phyloP scores from a whole-genome alignment of 495 filamentous ascomycete species.

The Pseudoneurospora amorphoporcata region DNA sequence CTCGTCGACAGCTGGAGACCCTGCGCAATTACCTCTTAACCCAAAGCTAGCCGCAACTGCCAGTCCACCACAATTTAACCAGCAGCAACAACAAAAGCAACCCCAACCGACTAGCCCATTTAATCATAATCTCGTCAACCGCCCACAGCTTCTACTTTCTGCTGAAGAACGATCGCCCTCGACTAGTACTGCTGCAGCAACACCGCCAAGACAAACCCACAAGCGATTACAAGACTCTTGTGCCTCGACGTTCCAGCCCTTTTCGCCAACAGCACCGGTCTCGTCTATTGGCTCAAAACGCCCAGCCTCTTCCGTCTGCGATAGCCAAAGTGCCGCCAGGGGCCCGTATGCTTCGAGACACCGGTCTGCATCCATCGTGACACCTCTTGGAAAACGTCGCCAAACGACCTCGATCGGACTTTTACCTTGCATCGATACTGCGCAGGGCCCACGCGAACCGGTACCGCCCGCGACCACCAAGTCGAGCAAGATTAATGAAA shows the following conservation, averaged over 20 bases:
- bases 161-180: background rate
- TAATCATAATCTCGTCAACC: conserved; percentile 6
- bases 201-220: conserved; percentile 7
- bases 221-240: conserved; percentile 1
- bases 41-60: conserved; percentile 9
- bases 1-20: conserved; percentile 16
- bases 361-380: conserved; percentile 14
- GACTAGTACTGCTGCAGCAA: conserved; percentile 14
- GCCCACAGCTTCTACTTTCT: background rate
- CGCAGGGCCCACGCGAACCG: conserved; percentile 31
- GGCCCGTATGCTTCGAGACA: conserved; percentile 13
- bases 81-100: conserved; percentile 10
- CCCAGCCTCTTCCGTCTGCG: conserved; percentile 29
- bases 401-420: conserved; percentile 11
- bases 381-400: conserved; percentile 14
- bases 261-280: conserved; percentile 10
- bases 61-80: conserved; percentile 7
- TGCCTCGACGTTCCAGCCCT: conserved; percentile 28
- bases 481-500: conserved; percentile 25
- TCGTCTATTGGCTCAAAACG: conserved; percentile 20
- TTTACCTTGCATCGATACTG: background rate
- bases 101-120: conserved; percentile 4
- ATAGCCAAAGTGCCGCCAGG: conserved; percentile 15
- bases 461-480: conserved; percentile 26
- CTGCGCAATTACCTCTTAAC: conserved; percentile 1